A percentile compares a stretch with the other conserved stretches of the same genome.
phyloP scores from a whole-genome alignment of 352 stramenopile species.

The Phytophthora lateralis region DNA sequence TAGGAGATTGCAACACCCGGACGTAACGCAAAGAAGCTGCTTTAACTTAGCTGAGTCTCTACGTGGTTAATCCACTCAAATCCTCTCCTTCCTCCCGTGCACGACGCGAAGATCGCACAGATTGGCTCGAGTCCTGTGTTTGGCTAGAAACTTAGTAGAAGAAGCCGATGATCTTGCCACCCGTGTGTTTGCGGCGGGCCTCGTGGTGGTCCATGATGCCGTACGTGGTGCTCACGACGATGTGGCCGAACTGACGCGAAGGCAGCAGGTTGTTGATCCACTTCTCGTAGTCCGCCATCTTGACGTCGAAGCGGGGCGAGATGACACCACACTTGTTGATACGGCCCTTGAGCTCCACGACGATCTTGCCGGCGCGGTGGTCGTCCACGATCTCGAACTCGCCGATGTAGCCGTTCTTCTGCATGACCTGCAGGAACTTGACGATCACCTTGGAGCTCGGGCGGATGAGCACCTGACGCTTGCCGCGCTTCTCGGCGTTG shows the following conservation, averaged over 20 bases:
- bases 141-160: slow-evolving; percentile 95
- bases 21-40: slow-evolving; percentile 34
- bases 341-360: slow-evolving; percentile 97
- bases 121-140: slow-evolving; percentile 17
- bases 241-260: slow-evolving; percentile 99
- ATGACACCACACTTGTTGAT: slow-evolving; percentile 99
- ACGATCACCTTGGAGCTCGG: slow-evolving; percentile 99
- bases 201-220: slow-evolving; percentile 94
- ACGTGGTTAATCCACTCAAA: slow-evolving; percentile 35
- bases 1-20: too few relatives aligned
- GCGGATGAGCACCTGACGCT: slow-evolving; percentile 99
- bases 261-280: slow-evolving; percentile 99
- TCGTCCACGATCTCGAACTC: slow-evolving; percentile 99
- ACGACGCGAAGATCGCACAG: slow-evolving; percentile 24
- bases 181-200: slow-evolving; percentile 99
- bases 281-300: slow-evolving; percentile 97
- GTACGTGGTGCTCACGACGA: slow-evolving; percentile 92
- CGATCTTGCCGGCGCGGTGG: slow-evolving; percentile 99
- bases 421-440: slow-evolving; percentile 99
- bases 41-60: slow-evolving; percentile 33
- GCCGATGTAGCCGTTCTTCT: slow-evolving; percentile 99
- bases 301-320: slow-evolving; percentile 98
- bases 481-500: slow-evolving; percentile 99
- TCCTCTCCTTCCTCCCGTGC: slow-evolving; percentile 28
- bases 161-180: slow-evolving; percentile 99